phyloP scores from a whole-genome alignment of 2,329 filamentous ascomycete genomes.

The Chaetomium sp. region DNA sequence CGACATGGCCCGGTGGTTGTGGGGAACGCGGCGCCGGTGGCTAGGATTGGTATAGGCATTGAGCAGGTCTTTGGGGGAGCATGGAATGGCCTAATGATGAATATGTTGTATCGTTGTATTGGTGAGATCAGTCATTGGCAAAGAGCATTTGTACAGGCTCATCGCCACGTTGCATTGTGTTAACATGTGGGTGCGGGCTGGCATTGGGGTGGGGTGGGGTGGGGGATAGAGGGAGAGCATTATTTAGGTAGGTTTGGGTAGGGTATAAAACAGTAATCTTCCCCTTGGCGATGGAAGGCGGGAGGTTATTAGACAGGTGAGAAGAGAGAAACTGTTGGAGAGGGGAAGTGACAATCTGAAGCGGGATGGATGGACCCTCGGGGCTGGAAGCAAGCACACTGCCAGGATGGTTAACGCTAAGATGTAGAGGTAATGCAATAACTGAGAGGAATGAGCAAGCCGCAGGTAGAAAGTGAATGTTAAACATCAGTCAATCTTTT shows the following conservation, averaged over 20 bases:
- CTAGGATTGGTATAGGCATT: background rate
- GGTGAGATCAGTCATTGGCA: background rate
- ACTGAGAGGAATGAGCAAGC: no score
- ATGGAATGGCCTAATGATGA: background rate
- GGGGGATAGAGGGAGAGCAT: background rate
- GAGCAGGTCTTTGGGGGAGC: background rate
- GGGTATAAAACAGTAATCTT: background rate
- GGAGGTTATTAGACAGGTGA: background rate
- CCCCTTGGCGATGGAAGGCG: background rate
- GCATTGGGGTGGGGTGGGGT: background rate
- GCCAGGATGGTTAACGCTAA: no score
- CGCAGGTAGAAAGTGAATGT: no score
- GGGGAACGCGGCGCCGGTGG: background rate
- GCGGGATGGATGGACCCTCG: no score
- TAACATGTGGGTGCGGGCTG: background rate
- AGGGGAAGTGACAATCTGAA: background rate
- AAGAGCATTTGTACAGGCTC: background rate
- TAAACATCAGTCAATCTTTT: no score
- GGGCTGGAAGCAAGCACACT: no score
- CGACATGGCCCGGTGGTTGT: background rate
- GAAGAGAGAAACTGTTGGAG: background rate
- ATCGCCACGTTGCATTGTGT: background rate
- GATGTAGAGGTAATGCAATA: no score
- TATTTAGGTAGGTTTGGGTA: background rate
- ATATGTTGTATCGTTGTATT: background rate